These are phyloP conservation scores for Fusarium longipes DNA, from an alignment of 2,329 filamentous ascomycete genomes.

Conservation along the genomic window DNA sequence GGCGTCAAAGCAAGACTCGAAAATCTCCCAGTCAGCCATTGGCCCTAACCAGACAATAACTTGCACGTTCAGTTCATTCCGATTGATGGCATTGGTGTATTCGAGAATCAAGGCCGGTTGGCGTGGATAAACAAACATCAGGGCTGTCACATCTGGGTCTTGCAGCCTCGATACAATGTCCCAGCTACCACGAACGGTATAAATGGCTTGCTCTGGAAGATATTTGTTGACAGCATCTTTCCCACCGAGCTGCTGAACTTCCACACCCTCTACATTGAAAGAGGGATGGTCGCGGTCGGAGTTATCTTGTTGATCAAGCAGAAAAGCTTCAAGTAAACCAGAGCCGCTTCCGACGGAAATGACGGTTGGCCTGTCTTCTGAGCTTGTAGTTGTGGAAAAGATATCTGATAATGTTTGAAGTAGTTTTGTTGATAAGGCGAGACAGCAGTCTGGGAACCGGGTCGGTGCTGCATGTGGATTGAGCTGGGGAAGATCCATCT, in stretches of 20 bases:
- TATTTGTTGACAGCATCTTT: slow-evolving; percentile 41
- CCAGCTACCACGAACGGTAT: slow-evolving; percentile 50
- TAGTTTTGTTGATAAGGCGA: slow-evolving; percentile 45
- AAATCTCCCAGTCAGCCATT: slow-evolving; percentile 43
- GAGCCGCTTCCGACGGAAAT: slow-evolving; percentile 50
- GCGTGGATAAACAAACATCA: slow-evolving; percentile 53
- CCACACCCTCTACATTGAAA: slow-evolving; percentile 44
- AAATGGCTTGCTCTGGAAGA: slow-evolving; percentile 43
- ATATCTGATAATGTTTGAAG: slow-evolving; percentile 31
- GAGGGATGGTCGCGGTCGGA: neutral
- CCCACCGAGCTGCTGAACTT: slow-evolving; percentile 39
- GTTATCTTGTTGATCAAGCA: neutral
- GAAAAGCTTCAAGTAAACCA: slow-evolving; percentile 46
- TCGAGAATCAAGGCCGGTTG: slow-evolving; percentile 44
- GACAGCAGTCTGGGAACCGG: slow-evolving; percentile 48
- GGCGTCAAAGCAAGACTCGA: slow-evolving; percentile 34
- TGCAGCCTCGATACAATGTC: slow-evolving; percentile 43
- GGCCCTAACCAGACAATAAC: slow-evolving; percentile 45
- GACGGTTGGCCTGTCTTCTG: slow-evolving; percentile 22
- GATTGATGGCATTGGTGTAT: slow-evolving; percentile 40
- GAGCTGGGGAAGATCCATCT: slow-evolving; percentile 36
- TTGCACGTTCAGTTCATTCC: slow-evolving; percentile 9
- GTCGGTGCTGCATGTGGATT: slow-evolving; percentile 19
- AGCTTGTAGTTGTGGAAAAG: slow-evolving; percentile 2
- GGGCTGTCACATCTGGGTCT: slow-evolving; percentile 35